These are phyloP conservation scores for Paramyrothecium sp. DNA, from an alignment of 2,329 filamentous ascomycete genomes.

Conservation along the genomic window DNA sequence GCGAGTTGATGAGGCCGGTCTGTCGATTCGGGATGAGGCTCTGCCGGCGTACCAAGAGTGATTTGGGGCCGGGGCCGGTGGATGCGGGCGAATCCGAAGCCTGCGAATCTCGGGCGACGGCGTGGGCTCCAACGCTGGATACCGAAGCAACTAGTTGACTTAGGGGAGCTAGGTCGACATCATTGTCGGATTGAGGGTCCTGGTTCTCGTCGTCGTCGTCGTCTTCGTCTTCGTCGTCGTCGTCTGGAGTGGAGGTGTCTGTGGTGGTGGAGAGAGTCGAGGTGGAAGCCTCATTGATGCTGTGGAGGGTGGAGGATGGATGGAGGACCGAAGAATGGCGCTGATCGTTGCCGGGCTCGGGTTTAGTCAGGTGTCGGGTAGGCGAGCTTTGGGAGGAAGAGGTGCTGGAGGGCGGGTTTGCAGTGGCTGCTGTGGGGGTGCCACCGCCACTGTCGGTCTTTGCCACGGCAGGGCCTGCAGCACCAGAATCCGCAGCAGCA, in stretches of 20 bases:
- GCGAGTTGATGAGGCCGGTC: slow-evolving; percentile 29
- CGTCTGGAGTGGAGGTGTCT: slow-evolving; percentile 10
- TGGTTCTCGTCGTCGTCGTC: background rate
- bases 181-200: background rate
- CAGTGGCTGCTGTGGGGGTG: background rate
- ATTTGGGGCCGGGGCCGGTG: slow-evolving; percentile 3
- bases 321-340: background rate
- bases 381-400: slow-evolving; percentile 11
- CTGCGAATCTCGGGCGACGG: background rate
- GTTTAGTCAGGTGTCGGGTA: background rate
- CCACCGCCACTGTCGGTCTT: background rate
- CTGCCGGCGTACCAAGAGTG: slow-evolving; percentile 18
- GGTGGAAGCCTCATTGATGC: slow-evolving; percentile 17
- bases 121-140: background rate
- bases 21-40: slow-evolving; percentile 36
- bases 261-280: slow-evolving; percentile 14
- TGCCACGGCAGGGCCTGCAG: background rate
- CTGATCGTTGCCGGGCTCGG: background rate
- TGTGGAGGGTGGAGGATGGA: slow-evolving; percentile 6
- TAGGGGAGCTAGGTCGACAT: background rate
- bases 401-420: slow-evolving; percentile 15
- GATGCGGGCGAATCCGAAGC: slow-evolving; percentile 11
- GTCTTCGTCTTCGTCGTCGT: background rate
- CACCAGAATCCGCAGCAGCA: background rate
- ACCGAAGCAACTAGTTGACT: background rate